Conservation (phyloP, 148 eudicot species). For the Pharnaceum exiguum region DNA sequence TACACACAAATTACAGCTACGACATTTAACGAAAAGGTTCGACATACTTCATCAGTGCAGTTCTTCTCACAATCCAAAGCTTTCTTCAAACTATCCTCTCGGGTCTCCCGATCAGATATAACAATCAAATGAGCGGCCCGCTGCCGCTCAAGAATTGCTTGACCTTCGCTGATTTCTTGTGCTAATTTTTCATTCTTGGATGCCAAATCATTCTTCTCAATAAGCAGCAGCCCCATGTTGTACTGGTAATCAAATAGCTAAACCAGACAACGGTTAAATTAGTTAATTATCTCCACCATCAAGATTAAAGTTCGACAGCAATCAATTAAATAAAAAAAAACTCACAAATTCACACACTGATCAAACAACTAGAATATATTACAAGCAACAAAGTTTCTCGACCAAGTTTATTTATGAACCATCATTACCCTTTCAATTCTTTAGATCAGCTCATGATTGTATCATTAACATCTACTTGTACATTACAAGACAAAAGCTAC, state of each 20-base stretch:
- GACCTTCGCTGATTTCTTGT: constrained; percentile 53
- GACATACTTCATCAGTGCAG: constrained; percentile 59
- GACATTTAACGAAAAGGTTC: background rate
- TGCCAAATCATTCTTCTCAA: constrained; percentile 65
- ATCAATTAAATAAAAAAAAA: background rate
- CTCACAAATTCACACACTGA: too few species aligned
- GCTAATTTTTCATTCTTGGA: constrained; percentile 48
- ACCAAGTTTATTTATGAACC: too few species aligned
- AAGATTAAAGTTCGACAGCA: constrained; percentile 1
- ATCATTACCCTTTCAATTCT: too few species aligned
- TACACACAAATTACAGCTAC: too few species aligned
- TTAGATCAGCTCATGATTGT: too few species aligned
- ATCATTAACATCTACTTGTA: too few species aligned
- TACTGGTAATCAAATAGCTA: constrained; percentile 86
- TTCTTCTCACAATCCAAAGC: constrained; percentile 62
- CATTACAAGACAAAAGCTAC: too few species aligned
- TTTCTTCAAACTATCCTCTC: constrained; percentile 62
- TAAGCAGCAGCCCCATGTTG: constrained; percentile 81
- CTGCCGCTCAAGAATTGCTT: constrained; percentile 73
- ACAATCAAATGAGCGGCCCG: constrained; percentile 68
- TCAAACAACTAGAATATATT: too few species aligned
- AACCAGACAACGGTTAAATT: background rate
- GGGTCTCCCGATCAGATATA: constrained; percentile 67
- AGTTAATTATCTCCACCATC: background rate
- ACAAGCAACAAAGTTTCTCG: too few species aligned